Conservation (phyloP, 192 early-diverging fungal species). For the Piromyces finnis region DNA sequence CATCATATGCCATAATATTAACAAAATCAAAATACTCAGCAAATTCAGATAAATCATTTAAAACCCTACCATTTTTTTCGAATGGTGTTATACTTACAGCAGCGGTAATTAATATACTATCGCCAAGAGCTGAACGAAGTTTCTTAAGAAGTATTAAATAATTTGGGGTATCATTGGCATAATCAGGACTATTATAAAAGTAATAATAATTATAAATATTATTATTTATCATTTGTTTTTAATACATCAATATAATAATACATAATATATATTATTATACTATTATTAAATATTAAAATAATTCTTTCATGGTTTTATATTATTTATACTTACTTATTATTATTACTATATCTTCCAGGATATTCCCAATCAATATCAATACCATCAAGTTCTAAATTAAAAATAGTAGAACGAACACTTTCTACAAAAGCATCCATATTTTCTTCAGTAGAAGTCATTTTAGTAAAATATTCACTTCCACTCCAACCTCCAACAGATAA, state of each 20-base stretch:
- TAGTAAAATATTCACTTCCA: conserved; percentile 7
- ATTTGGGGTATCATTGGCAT: conserved; percentile 37
- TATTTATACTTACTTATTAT: neutral
- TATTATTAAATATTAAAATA: too few species aligned
- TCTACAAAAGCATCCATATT: neutral
- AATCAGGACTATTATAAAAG: conserved; percentile 27
- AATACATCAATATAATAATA: too few species aligned
- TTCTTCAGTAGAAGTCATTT: neutral
- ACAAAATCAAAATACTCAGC: conserved; percentile 34
- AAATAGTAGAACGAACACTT: neutral
- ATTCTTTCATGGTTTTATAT: too few species aligned
- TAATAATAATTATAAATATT: neutral
- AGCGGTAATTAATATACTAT: conserved; percentile 23
- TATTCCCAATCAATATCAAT: conserved; percentile 64
- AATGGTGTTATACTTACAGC: conserved; percentile 45
- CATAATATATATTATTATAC: too few species aligned
- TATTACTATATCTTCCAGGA: conserved; percentile 31
- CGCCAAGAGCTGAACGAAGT: conserved; percentile 19
- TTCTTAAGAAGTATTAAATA: conserved; percentile 36
- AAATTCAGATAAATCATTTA: conserved; percentile 37
- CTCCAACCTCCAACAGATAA: conserved; percentile 56
- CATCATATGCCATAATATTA: conserved; percentile 55
- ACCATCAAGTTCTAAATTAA: conserved; percentile 25
- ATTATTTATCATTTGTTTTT: too few species aligned
- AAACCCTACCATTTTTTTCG: conserved; percentile 18